These are phyloP conservation scores for Phaeosphaeria sp. DNA, from an alignment of 2,329 filamentous ascomycete species.

Conservation along the genomic window DNA sequence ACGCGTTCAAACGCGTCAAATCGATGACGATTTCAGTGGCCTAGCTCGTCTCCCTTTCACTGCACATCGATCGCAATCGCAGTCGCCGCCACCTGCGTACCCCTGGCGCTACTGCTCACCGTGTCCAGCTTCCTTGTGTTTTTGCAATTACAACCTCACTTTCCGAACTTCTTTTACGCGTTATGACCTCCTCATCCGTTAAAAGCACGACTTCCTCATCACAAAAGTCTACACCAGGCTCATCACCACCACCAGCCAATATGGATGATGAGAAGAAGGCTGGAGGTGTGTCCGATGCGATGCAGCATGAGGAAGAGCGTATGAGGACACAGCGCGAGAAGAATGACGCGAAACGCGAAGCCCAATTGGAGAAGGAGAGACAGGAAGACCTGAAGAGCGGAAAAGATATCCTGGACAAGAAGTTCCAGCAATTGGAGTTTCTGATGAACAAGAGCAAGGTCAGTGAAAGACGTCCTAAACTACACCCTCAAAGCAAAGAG, in stretches of 20 bases:
- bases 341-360: slow-evolving; percentile 54
- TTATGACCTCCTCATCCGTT: slow-evolving; percentile 34
- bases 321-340: slow-evolving; percentile 53
- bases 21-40: slow-evolving; percentile 31
- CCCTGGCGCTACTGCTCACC: slow-evolving; percentile 9
- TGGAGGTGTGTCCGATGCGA: slow-evolving; percentile 44
- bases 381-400: slow-evolving; percentile 56
- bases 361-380: slow-evolving; percentile 53
- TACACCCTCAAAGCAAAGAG: not conserved
- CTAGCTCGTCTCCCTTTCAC: slow-evolving; percentile 32
- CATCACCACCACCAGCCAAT: slow-evolving; percentile 39
- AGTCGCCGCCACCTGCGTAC: slow-evolving; percentile 10
- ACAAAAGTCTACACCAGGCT: slow-evolving; percentile 41
- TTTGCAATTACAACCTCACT: slow-evolving; percentile 1
- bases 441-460: slow-evolving; percentile 60
- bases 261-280: slow-evolving; percentile 35
- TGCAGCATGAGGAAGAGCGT: slow-evolving; percentile 55
- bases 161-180: not conserved
- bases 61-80: slow-evolving; percentile 5
- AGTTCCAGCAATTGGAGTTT: slow-evolving; percentile 61
- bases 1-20: slow-evolving; percentile 11
- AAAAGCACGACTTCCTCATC: slow-evolving; percentile 28
- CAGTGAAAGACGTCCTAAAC: not conserved
- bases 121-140: not conserved
- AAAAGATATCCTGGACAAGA: slow-evolving; percentile 54